Conservation (phyloP, 2,329 filamentous ascomycete species). For the Graphium sp. region DNA sequence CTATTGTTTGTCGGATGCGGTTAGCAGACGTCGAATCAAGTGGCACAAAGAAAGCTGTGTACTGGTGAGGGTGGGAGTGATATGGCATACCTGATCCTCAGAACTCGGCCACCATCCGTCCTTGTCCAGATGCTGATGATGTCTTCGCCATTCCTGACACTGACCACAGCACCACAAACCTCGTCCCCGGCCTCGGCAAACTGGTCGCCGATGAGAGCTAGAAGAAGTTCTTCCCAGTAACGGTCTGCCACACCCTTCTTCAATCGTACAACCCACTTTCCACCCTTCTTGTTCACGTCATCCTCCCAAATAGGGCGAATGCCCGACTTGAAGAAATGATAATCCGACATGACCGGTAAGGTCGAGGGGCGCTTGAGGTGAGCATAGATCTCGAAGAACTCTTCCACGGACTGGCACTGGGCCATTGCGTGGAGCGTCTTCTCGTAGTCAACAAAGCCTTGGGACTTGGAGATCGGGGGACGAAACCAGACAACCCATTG, state of each 20-base stretch:
- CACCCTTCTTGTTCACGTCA: slow-evolving; percentile 86
- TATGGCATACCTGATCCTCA: slow-evolving; percentile 72
- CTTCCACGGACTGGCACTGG: slow-evolving; percentile 64
- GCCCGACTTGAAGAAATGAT: slow-evolving; percentile 94
- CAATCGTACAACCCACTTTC: slow-evolving; percentile 92
- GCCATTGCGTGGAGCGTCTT: slow-evolving; percentile 86
- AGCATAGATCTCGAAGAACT: slow-evolving; percentile 79
- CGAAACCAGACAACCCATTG: slow-evolving; percentile 97
- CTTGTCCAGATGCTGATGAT: slow-evolving; percentile 97
- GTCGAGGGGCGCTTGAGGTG: slow-evolving; percentile 81
- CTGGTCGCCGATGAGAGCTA: slow-evolving; percentile 85
- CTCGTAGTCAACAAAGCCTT: slow-evolving; percentile 77
- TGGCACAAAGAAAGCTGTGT: slow-evolving; percentile 4
- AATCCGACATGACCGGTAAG: slow-evolving; percentile 86
- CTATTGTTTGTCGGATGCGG: slow-evolving; percentile 30
- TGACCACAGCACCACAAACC: slow-evolving; percentile 87
- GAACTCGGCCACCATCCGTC: slow-evolving; percentile 79
- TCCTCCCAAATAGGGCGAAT: slow-evolving; percentile 98
- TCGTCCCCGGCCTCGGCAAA: slow-evolving; percentile 87
- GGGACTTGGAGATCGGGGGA: slow-evolving; percentile 90
- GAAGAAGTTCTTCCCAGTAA: slow-evolving; percentile 88
- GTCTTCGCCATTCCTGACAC: slow-evolving; percentile 88
- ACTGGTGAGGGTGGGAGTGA: not conserved
- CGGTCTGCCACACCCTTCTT: slow-evolving; percentile 96
- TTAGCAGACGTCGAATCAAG: not conserved